A percentile compares a stretch with the other conserved stretches of the same genome.
Conservation (phyloP, 1,284 basidiomycete genomes). For the Pulveroboletus sp. region DNA sequence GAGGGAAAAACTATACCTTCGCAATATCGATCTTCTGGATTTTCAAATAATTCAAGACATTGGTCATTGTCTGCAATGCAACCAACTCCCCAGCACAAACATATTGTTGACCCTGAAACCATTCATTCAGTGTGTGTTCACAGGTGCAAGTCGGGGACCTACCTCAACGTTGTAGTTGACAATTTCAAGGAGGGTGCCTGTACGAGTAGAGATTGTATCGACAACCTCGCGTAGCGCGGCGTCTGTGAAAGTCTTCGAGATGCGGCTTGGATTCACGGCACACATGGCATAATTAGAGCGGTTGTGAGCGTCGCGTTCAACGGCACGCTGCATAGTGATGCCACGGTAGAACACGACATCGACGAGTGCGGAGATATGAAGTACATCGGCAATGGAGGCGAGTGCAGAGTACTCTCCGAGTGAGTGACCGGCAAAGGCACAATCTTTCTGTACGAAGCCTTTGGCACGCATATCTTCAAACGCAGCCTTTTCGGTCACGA, state of each 20-base stretch:
- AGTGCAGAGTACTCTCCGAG: slow-evolving; percentile 98
- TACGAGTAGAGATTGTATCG: slow-evolving; percentile 79
- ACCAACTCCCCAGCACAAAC: slow-evolving; percentile 96
- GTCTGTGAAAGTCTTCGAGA: slow-evolving; percentile 92
- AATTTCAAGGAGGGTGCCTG: slow-evolving; percentile 86
- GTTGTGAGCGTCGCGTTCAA: slow-evolving; percentile 90
- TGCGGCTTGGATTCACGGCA: slow-evolving; percentile 95
- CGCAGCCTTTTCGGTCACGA: slow-evolving; percentile 96
- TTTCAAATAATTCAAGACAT: slow-evolving; percentile 96
- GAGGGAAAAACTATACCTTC: slow-evolving; percentile 56
- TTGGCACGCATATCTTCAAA: slow-evolving; percentile 98
- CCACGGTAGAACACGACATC: slow-evolving; percentile 99
- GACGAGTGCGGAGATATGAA: slow-evolving; percentile 93
- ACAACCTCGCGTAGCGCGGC: slow-evolving; percentile 93
- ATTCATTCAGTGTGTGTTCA: neutral
- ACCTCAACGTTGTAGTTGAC: slow-evolving; percentile 98
- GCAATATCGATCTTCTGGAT: slow-evolving; percentile 95
- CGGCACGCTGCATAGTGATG: slow-evolving; percentile 98
- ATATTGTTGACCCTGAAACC: slow-evolving; percentile 85
- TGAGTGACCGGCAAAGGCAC: slow-evolving; percentile 96
- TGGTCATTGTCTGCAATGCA: slow-evolving; percentile 91
- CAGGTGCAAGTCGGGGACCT: slow-evolving; percentile 25
- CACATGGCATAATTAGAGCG: slow-evolving; percentile 99
- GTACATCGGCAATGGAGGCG: slow-evolving; percentile 94
- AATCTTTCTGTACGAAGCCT: slow-evolving; percentile 90